Conservation (phyloP, 768 basidiomycete genomes). For the Phlebiopsis flavidoalba region DNA sequence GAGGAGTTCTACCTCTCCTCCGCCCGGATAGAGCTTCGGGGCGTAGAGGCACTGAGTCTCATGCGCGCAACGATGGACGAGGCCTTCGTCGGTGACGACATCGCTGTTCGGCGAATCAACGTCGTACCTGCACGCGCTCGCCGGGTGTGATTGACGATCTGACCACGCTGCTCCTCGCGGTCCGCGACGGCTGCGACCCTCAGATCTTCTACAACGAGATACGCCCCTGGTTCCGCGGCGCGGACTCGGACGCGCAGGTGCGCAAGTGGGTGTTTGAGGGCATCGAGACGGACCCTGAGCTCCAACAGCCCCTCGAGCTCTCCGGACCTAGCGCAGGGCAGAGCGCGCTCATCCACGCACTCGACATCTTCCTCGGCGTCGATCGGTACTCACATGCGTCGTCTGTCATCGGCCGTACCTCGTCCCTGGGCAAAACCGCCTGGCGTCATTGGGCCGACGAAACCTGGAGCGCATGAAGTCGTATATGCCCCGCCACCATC, state of each 20-base stretch:
- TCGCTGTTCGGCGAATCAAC: constrained; percentile 48
- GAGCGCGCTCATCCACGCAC: constrained; percentile 51
- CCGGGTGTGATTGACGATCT: constrained; percentile 60
- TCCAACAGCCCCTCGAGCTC: constrained; percentile 33
- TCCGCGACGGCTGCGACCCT: constrained; percentile 70
- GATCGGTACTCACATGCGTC: constrained; percentile 36
- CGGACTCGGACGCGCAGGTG: constrained; percentile 30
- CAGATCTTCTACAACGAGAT: constrained; percentile 54
- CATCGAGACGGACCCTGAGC: constrained; percentile 27
- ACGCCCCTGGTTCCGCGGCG: constrained; percentile 62
- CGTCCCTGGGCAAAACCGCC: constrained; percentile 10
- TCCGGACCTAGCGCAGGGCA: constrained; percentile 58
- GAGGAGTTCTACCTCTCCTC: constrained; percentile 86
- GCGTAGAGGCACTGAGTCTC: constrained; percentile 77
- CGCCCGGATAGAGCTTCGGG: constrained; percentile 80
- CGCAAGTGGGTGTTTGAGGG: constrained; percentile 43
- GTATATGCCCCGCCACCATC: constrained; percentile 51
- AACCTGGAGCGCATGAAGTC: constrained; percentile 49
- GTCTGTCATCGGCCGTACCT: constrained; percentile 27
- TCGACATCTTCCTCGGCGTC: constrained; percentile 51
- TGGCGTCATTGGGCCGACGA: no score
- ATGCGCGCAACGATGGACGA: constrained; percentile 89
- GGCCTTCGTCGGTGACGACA: constrained; percentile 62
- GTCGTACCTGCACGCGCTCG: constrained; percentile 58
- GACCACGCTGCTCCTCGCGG: constrained; percentile 49